phyloP scores from a whole-genome alignment of 108 stramenopile genomes.

The Schizochytrium sp. region DNA sequence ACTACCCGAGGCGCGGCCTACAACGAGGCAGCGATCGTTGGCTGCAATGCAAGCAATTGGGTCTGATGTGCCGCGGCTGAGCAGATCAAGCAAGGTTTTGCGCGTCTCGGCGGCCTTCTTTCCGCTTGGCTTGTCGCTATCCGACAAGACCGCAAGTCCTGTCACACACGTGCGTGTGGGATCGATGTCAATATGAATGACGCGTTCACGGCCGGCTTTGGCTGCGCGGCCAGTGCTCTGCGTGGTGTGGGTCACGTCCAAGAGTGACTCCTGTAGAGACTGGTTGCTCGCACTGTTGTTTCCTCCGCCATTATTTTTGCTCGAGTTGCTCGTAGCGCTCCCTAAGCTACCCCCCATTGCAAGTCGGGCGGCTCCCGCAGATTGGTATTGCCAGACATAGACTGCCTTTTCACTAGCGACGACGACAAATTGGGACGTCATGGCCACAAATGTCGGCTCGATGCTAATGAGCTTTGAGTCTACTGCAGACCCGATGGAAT shows the following conservation, averaged over 20 bases:
- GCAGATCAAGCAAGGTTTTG: not conserved
- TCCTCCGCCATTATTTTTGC: not conserved
- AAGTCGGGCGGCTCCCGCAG: not conserved
- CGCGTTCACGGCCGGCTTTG: slow-evolving; percentile 33
- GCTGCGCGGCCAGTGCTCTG: not conserved
- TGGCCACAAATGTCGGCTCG: slow-evolving; percentile 26
- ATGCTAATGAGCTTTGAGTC: slow-evolving; percentile 3
- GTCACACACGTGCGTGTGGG: not conserved
- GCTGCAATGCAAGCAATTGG: slow-evolving; percentile 37
- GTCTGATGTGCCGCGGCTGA: slow-evolving; percentile 13
- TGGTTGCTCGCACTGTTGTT: not conserved
- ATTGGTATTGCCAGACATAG: slow-evolving; percentile 54
- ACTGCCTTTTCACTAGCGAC: slow-evolving; percentile 37
- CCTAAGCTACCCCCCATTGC: not conserved
- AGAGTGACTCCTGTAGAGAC: not conserved
- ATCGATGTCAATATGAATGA: slow-evolving; percentile 35
- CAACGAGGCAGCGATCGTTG: slow-evolving; percentile 30
- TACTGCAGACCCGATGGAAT: slow-evolving; percentile 46
- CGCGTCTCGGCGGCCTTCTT: not conserved
- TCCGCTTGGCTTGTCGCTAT: not conserved
- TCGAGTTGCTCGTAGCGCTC: not conserved
- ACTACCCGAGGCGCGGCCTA: slow-evolving; percentile 37
- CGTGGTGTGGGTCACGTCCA: not conserved
- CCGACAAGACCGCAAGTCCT: not conserved
- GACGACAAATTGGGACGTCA: slow-evolving; percentile 36